phyloP scores from a whole-genome alignment of 148 eudicot genomes.

The Bassia scoparia region DNA sequence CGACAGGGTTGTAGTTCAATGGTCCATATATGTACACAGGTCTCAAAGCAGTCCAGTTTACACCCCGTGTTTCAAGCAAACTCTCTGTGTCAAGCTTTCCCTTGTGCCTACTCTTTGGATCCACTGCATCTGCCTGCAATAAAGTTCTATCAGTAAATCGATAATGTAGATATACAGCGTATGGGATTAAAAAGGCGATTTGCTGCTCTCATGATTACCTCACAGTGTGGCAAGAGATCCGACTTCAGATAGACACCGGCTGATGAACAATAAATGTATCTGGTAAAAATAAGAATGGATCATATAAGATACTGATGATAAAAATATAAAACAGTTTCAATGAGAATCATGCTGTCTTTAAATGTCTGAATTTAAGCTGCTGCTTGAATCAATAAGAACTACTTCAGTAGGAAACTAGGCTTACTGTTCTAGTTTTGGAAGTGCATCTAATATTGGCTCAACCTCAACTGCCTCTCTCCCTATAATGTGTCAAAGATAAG shows the following conservation, averaged over 20 bases:
- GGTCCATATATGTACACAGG: constrained; percentile 99
- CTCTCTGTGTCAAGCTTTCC: constrained; percentile 94
- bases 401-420: constrained; percentile 23
- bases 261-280: constrained; percentile 95
- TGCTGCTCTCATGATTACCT: constrained; percentile 38
- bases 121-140: constrained; percentile 77
- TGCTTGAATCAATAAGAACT: too few relatives aligned
- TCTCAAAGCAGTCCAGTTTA: constrained; percentile 80
- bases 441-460: constrained; percentile 83
- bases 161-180: background rate
- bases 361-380: too few relatives aligned
- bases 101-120: constrained; percentile 98
- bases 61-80: constrained; percentile 55
- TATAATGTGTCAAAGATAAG: constrained; percentile 27
- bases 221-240: constrained; percentile 74
- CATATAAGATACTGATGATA: background rate
- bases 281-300: constrained; percentile 18
- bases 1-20: constrained; percentile 97
- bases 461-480: constrained; percentile 98
- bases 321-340: background rate
- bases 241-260: constrained; percentile 96
- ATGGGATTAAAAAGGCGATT: background rate
- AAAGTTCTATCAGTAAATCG: background rate
- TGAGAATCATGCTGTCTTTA: too few relatives aligned
- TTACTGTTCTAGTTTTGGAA: constrained; percentile 98